Evolutionary conservation across 345 rosid species (phyloP), one percentile per base, ranked within the genome.

Genomic region (Citrus glauca): DNA sequence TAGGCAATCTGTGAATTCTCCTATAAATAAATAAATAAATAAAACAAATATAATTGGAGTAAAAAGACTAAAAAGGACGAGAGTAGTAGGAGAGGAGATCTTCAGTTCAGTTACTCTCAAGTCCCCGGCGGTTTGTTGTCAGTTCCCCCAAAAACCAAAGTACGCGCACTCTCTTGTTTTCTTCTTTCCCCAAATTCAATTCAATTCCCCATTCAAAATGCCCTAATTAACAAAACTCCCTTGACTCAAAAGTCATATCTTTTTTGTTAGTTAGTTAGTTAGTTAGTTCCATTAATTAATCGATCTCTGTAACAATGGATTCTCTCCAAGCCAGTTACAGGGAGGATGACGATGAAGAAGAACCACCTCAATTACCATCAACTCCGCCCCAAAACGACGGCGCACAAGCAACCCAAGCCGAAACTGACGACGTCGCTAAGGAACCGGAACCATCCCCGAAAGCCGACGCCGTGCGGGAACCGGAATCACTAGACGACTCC

Each of bases 261-360:
- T 11, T 24, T 13, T 3, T 32, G 33, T 32, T 57, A n/a, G 56
- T 53, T 53, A 16, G 7, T 50, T 11, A 11, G 56, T 53, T 53
- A 16, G 20, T 17, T 3, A 11, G 57, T 53, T 53, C 57, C 2
- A 53, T 5, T 53, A 19, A 5, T 7, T 48, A 56, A 42, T 68
- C 27, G 38, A 27, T 71, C 25, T 28, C 62, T 24, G 27, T 24
- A 24, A 35, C 9, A 33, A 90, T 92, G 97, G 92, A 89, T 30
- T 82, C 91, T 72, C 91, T 81, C 75, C 85, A 82, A 77, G 80
- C 91, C 48, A 67, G 68, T 77, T 75, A 83, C 81, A 73, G 53
- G 45, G 88, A 80, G 27, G 17, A 53, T 53, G 87, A 83, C 40
- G 86, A 78, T 25, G 83, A 83, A 16, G 85, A 83, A 17, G 87